Evolutionary conservation across 2,329 filamentous ascomycete species (phyloP).

Genomic region (Amesomyces nigricolor): DNA sequence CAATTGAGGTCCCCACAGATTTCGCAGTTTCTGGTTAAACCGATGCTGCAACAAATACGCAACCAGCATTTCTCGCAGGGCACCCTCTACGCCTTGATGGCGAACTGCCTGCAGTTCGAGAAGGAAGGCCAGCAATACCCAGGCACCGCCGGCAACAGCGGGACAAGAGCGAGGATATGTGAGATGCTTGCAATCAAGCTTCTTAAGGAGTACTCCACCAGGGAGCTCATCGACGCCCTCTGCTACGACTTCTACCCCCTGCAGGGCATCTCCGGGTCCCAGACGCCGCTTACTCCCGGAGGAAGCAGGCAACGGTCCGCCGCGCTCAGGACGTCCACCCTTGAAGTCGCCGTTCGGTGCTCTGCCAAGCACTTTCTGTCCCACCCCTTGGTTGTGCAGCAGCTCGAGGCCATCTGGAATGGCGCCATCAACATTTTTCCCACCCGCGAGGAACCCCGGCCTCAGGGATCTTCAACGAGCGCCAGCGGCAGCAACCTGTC

Average conservation of each 20-base stretch:
- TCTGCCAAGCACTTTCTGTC: constrained; percentile 89
- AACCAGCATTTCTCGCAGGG: constrained; percentile 77
- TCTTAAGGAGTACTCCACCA: constrained; percentile 80
- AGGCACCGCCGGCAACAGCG: constrained; percentile 76
- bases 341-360: constrained; percentile 88
- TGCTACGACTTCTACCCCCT: constrained; percentile 94
- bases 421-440: constrained; percentile 94
- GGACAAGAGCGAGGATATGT: constrained; percentile 80
- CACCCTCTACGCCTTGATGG: constrained; percentile 83
- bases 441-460: constrained; percentile 76
- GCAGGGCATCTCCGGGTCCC: constrained; percentile 62
- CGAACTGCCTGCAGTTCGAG: constrained; percentile 87
- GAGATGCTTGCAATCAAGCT: constrained; percentile 86
- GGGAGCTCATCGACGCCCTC: constrained; percentile 87
- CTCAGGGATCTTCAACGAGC: constrained; percentile 35
- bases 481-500: constrained; percentile 20
- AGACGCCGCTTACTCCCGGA: constrained; percentile 35
- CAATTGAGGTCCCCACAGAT: constrained; percentile 93
- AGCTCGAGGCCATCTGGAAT: constrained; percentile 96
- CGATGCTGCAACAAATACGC: constrained; percentile 85
- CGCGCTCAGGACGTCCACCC: constrained; percentile 75
- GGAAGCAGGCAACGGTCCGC: constrained; percentile 45
- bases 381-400: constrained; percentile 85
- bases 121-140: constrained; percentile 81
- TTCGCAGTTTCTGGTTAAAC: constrained; percentile 91